phyloP scores from a whole-genome alignment of 1,284 basidiomycete species.

The Malassezia restricta region DNA sequence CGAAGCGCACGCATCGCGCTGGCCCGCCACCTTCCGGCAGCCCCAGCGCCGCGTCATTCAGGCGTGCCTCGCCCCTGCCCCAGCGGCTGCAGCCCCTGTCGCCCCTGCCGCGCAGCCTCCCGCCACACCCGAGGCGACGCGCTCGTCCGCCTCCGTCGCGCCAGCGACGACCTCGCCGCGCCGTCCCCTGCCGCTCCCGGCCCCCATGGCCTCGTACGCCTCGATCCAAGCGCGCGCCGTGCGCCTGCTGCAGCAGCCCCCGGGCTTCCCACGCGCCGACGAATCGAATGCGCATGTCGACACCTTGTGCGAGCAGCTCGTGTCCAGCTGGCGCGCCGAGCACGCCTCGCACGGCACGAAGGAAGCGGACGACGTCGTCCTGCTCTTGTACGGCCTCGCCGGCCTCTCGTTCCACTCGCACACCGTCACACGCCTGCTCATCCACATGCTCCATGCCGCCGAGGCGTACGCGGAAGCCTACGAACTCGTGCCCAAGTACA shows the following conservation, averaged over 20 bases:
- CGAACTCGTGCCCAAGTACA: constrained; percentile 31
- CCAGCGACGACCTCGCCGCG: constrained; percentile 31
- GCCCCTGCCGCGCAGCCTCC: background rate
- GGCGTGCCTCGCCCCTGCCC: constrained; percentile 28
- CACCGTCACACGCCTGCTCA: constrained; percentile 32
- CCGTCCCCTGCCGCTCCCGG: constrained; percentile 22
- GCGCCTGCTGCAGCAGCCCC: constrained; percentile 47
- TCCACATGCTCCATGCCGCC: constrained; percentile 33
- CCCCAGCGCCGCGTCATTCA: constrained; percentile 40
- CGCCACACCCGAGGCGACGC: background rate
- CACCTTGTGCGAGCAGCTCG: constrained; percentile 67
- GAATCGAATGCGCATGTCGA: constrained; percentile 67
- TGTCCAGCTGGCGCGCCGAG: constrained; percentile 62
- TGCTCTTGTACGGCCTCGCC: constrained; percentile 34
- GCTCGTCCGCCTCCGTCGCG: background rate
- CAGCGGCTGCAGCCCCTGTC: constrained; percentile 17
- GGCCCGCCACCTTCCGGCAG: constrained; percentile 37
- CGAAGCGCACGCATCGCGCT: constrained; percentile 37
- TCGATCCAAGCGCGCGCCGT: constrained; percentile 22
- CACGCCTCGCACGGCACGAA: constrained; percentile 29
- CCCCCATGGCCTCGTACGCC: constrained; percentile 21
- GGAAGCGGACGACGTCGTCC: constrained; percentile 36
- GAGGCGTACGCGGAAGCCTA: constrained; percentile 37
- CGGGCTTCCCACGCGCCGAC: constrained; percentile 71
- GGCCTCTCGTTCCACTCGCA: constrained; percentile 41